Conservation (phyloP, 129 eudicot species). For the Tagetes erecta region DNA sequence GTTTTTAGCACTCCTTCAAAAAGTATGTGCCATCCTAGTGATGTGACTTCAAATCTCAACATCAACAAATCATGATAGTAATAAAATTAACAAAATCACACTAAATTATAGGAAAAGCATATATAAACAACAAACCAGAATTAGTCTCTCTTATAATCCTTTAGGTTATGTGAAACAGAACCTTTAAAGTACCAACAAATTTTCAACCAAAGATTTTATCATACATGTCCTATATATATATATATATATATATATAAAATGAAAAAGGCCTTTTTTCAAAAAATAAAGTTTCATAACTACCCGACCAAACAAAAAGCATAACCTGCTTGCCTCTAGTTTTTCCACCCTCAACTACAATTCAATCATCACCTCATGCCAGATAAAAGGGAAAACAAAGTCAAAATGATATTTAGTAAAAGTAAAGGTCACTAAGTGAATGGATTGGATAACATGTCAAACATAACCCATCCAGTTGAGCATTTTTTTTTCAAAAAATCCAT, state of each 20-base stretch:
- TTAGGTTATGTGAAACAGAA: not conserved
- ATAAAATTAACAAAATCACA: not conserved
- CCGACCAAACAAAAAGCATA: conserved; percentile 47
- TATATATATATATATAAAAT: too few species aligned
- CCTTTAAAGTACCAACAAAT: conserved; percentile 23
- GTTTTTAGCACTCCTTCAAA: too few species aligned
- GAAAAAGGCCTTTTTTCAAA: too few species aligned
- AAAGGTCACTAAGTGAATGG: not conserved
- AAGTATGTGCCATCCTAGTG: too few species aligned
- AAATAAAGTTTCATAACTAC: not conserved
- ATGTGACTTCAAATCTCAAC: too few species aligned
- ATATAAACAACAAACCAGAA: not conserved
- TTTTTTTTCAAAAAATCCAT: not conserved
- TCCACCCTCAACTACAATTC: conserved; percentile 36
- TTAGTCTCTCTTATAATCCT: not conserved
- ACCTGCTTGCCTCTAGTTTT: conserved; percentile 41
- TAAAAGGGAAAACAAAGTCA: not conserved
- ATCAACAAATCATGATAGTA: not conserved
- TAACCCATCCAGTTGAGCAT: not conserved
- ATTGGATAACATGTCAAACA: not conserved
- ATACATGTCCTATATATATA: conserved; percentile 27
- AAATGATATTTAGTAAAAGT: not conserved
- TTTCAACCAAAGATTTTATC: conserved; percentile 31
- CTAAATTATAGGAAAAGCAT: not conserved
- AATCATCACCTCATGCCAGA: conserved; percentile 61